Evolutionary conservation across 2,329 filamentous ascomycete genomes (phyloP).

Genomic region (Fusarium chuoi): DNA sequence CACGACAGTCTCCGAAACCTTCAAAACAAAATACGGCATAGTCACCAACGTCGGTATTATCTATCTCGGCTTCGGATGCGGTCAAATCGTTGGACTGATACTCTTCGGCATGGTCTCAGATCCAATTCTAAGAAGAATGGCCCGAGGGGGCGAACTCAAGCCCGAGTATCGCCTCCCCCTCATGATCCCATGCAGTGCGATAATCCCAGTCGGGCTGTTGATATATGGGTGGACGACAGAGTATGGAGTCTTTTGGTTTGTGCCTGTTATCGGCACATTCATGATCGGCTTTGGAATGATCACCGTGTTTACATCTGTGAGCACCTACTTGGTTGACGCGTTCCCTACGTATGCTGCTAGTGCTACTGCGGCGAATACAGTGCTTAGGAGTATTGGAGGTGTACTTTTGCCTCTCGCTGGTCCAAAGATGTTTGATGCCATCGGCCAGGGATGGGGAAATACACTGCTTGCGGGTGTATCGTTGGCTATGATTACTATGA

Average conservation of each 20-base stretch:
- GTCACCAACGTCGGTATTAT: background rate
- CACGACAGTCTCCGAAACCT: background rate
- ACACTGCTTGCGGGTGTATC: background rate
- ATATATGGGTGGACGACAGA: background rate
- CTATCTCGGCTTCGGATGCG: background rate
- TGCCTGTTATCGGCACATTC: background rate
- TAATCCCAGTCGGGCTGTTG: background rate
- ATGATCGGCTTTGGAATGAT: background rate
- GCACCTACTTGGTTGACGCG: background rate
- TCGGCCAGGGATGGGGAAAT: background rate
- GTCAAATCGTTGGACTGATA: background rate
- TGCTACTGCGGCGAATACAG: background rate
- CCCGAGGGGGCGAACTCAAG: background rate
- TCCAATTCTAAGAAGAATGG: background rate
- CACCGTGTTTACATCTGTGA: background rate
- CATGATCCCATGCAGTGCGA: background rate
- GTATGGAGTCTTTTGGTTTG: background rate
- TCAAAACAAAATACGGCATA: background rate
- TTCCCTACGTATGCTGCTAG: background rate
- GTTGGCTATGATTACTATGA: background rate
- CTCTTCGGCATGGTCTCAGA: background rate
- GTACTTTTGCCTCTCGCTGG: background rate
- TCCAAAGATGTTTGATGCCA: background rate
- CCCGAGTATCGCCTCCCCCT: background rate
- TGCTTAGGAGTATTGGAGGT: background rate